These are phyloP conservation scores for Xylaria sp. DNA, from an alignment of 2,329 filamentous ascomycete genomes.

Conservation along the genomic window DNA sequence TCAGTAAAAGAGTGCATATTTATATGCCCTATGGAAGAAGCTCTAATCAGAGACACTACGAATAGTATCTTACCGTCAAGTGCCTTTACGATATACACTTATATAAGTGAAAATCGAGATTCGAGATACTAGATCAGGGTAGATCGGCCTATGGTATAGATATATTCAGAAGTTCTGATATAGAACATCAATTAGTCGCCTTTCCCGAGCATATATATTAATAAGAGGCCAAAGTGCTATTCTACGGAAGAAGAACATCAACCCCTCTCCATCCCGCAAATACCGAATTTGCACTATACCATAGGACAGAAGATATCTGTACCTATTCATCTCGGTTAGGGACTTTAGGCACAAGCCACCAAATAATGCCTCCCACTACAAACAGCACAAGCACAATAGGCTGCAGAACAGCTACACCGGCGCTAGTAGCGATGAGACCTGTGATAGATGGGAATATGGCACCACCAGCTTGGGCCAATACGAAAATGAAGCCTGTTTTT, in stretches of 20 bases:
- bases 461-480: conserved; percentile 62
- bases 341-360: conserved; percentile 53
- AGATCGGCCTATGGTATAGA: not conserved
- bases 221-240: not conserved
- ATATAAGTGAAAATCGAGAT: not conserved
- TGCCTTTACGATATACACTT: not conserved
- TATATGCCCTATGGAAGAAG: not conserved
- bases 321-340: conserved; percentile 43
- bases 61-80: not conserved
- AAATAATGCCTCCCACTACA: conserved; percentile 53
- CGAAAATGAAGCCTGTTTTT: conserved; percentile 57
- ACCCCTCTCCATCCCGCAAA: not conserved
- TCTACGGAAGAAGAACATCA: not conserved
- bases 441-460: conserved; percentile 63
- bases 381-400: conserved; percentile 60
- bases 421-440: conserved; percentile 57
- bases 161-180: not conserved
- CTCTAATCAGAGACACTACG: not conserved
- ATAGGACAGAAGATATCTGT: not conserved
- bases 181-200: not conserved
- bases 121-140: not conserved
- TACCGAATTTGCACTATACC: not conserved
- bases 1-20: no score
- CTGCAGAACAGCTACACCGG: conserved; percentile 58
- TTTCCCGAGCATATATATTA: not conserved